Base-by-base conservation (phyloP, 768 basidiomycete species). In the Amanita thiersii region DNA sequence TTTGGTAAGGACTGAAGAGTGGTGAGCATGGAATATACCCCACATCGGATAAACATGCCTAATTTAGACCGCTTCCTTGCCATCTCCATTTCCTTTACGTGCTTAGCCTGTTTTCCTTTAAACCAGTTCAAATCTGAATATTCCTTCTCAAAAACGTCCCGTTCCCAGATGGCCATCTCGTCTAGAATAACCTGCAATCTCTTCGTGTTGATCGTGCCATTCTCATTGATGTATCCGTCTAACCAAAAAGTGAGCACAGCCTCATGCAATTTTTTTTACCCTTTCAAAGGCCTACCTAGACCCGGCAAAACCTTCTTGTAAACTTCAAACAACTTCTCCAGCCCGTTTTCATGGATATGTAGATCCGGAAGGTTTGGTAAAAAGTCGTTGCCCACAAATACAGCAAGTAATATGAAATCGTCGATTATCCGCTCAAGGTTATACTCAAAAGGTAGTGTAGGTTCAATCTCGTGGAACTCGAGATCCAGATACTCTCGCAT, bases 331-430 rank as follows among this genome's bases (percentile, higher is more conserved):
- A 99, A 65, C 50, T 72, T 75, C 64, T 98, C 92, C 50, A 99
- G 58, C 11, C 90, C 96, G 56, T 97, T 96, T 62, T 96, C 90
- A 54, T 98, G 91, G 57, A 99, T 98, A 57, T 98, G 96, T 19
- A 99, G 61, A 59, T 96, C 92, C 3, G 96, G 96, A 44, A 99
- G 62, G 64, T 98, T 88, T 5, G 94, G 96, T 48, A 98, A 61
- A 63, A 98, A 98, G 64, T 97, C 94, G 57, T 98, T 99, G 23
- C 96, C 96, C 38, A 98, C 83, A 52, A 99, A 99, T 19, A 98
- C 90, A 17, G 92, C 89, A 51, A 99, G 77, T 5, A 98, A 70
- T 54, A 98, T 86, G 62, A 98, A 98, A 65, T 99, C 96, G 60
- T 99, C 94, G 56, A 99, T 94, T 60, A 99, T 71, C 25, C 88